A percentile compares a stretch with the other conserved stretches of the same genome.
phyloP scores from a whole-genome alignment of 352 stramenopile genomes.

The Globisporangium apiculatum region DNA sequence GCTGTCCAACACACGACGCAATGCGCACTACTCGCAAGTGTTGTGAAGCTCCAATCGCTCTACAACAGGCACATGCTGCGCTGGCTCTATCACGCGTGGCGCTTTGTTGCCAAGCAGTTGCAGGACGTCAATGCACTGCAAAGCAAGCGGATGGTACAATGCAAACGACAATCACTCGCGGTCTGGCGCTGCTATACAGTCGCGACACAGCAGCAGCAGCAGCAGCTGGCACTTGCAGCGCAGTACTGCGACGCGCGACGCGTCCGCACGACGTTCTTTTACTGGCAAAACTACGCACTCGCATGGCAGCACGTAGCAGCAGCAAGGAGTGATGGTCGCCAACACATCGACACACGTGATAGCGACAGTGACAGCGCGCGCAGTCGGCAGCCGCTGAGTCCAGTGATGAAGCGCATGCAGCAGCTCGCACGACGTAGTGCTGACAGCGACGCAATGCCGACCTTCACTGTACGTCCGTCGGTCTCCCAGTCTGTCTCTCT shows the following conservation, averaged over 20 bases:
- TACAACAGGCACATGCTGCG: conserved; percentile 6
- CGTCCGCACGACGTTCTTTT: conserved; percentile 42
- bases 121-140: neutral
- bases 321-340: neutral
- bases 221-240: conserved; percentile 12
- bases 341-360: conserved; percentile 8
- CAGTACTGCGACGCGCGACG: conserved; percentile 25
- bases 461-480: conserved; percentile 3
- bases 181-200: conserved; percentile 11
- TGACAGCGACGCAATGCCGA: conserved; percentile 6
- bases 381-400: conserved; percentile 31
- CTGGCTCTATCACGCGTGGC: conserved; percentile 2
- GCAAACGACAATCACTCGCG: neutral
- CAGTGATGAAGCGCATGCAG: conserved; percentile 43
- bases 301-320: conserved; percentile 43
- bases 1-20: conserved; percentile 25
- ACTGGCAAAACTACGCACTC: conserved; percentile 74
- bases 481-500: neutral
- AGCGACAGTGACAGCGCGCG: conserved; percentile 6
- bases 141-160: conserved; percentile 4
- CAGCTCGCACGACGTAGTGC: neutral
- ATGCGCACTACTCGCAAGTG: conserved; percentile 39
- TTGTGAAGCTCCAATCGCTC: conserved; percentile 38
- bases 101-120: neutral
- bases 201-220: conserved; percentile 4